Evolutionary conservation across 805 yeast genomes (phyloP), one percentile per base, ranked within the genome.

Genomic region (Starmerella sirachaensis): DNA sequence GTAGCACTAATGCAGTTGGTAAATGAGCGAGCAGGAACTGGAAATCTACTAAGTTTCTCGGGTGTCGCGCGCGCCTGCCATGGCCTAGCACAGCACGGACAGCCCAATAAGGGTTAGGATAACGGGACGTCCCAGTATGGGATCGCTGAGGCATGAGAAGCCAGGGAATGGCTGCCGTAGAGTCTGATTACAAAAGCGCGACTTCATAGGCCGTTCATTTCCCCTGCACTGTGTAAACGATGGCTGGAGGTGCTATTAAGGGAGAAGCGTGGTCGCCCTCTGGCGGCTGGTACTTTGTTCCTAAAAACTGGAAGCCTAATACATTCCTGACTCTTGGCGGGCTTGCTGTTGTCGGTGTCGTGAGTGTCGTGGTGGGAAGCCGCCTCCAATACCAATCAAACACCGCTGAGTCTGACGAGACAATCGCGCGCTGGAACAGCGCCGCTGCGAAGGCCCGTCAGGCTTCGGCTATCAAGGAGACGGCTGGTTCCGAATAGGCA

Each of bases 221-320:
- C n/a, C n/a, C n/a, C n/a, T n/a, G n/a, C n/a, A n/a, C n/a, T n/a
- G n/a, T n/a, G n/a, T n/a, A n/a, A n/a, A 34, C 18, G 29, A 50
- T 50, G 53, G 52, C 48, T 25, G 53, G 53, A 16, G 54, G 54
- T 21, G 50, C 54, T 7, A 50, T 50, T 38, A 50, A 50, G 39
- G 54, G 54, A 26, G 54, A 53, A 38, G 54, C 56, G 5, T 51
- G 56, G 56, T 53, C 71, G 16, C 72, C 72, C 19, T 50, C 72
- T 2, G 77, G 77, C 40, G 77, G 76, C 34, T 72, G 77, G 76
- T 65, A 53, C 54, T 65, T 65, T 50, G 64, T 66, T 12, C 77
- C 77, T 14, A 59, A 57, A 47, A 72, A 72, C 59, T 66, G 67
- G 57, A 61, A 60, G 40, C 45, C 56, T 18, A 71, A 71, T 52